These are phyloP conservation scores for Suillus plorans DNA, from an alignment of 768 basidiomycete species.

Conservation along the genomic window DNA sequence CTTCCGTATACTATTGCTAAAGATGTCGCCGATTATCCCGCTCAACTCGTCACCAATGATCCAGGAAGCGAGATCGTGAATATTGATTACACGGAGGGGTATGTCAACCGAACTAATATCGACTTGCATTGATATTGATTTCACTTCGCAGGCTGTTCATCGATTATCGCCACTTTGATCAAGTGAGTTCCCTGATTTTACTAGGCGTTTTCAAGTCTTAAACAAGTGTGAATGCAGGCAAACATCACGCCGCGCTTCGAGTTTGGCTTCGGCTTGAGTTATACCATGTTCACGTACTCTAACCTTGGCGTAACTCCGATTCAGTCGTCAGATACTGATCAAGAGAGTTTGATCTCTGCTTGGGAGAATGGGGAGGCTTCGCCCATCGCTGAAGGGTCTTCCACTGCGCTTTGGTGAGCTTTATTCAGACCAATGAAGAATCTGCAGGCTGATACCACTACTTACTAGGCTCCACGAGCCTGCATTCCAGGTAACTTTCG, in stretches of 20 bases:
- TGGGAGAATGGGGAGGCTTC: constrained; percentile 58
- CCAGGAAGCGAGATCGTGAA: constrained; percentile 23
- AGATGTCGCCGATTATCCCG: constrained; percentile 53
- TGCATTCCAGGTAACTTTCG: constrained; percentile 32
- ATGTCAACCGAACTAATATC: constrained; percentile 7
- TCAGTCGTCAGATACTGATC: constrained; percentile 28
- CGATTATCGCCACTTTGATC: constrained; percentile 66
- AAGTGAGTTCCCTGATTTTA: constrained; percentile 35
- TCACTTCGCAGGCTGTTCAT: constrained; percentile 45
- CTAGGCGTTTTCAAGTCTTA: neutral
- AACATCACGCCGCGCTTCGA: constrained; percentile 67
- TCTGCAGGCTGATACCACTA: constrained; percentile 1
- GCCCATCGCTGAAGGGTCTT: constrained; percentile 50
- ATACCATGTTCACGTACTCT: constrained; percentile 43
- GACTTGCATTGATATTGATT: constrained; percentile 3
- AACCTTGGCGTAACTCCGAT: constrained; percentile 36
- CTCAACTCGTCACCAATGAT: constrained; percentile 44
- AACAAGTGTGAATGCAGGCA: constrained; percentile 37
- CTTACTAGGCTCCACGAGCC: constrained; percentile 25
- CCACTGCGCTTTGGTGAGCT: constrained; percentile 52
- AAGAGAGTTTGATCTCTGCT: constrained; percentile 29
- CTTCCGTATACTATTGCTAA: constrained; percentile 79
- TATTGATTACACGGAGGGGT: constrained; percentile 63
- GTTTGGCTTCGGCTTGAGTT: constrained; percentile 40
- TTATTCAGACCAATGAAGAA: constrained; percentile 17